Evolutionary conservation across 805 yeast species (phyloP).

Genomic region (Yamadazyma scolyti): DNA sequence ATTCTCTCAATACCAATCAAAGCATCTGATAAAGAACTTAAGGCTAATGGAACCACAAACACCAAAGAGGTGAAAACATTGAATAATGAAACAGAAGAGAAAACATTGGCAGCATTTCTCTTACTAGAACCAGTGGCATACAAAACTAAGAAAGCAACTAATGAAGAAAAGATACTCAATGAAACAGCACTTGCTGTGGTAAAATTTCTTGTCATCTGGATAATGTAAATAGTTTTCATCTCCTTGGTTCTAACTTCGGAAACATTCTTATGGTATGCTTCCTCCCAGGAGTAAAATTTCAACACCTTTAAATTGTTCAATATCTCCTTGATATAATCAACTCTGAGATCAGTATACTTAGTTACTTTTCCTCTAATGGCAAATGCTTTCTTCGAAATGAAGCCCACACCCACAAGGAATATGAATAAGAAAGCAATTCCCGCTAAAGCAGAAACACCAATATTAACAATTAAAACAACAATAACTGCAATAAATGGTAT

Average conservation of each 20-base stretch:
- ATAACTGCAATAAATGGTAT: slow-evolving; percentile 59
- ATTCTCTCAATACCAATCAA: slow-evolving; percentile 57
- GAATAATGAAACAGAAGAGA: slow-evolving; percentile 69
- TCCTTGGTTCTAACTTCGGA: slow-evolving; percentile 57
- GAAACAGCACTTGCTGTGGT: slow-evolving; percentile 61
- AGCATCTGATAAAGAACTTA: slow-evolving; percentile 68
- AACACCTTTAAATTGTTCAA: slow-evolving; percentile 74
- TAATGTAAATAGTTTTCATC: slow-evolving; percentile 53
- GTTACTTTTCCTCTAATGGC: slow-evolving; percentile 55
- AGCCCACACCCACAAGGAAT: slow-evolving; percentile 46
- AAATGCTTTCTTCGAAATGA: slow-evolving; percentile 50
- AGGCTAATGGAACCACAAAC: slow-evolving; percentile 66
- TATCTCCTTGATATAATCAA: slow-evolving; percentile 72
- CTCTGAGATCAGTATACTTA: slow-evolving; percentile 70
- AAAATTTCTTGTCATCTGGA: slow-evolving; percentile 65
- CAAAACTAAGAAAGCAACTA: slow-evolving; percentile 46
- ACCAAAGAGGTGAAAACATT: slow-evolving; percentile 58
- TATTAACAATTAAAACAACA: slow-evolving; percentile 58
- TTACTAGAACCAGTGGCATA: slow-evolving; percentile 27
- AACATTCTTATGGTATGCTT: slow-evolving; percentile 62
- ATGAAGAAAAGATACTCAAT: slow-evolving; percentile 67
- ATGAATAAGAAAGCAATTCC: slow-evolving; percentile 60
- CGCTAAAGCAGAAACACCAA: slow-evolving; percentile 70
- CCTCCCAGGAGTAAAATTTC: slow-evolving; percentile 90
- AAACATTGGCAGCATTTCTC: slow-evolving; percentile 57